A percentile compares a stretch with the other conserved stretches of the same genome.
These are phyloP conservation scores for Phytophthora ramorum DNA, from an alignment of 352 stramenopile genomes.

Conservation along the genomic window DNA sequence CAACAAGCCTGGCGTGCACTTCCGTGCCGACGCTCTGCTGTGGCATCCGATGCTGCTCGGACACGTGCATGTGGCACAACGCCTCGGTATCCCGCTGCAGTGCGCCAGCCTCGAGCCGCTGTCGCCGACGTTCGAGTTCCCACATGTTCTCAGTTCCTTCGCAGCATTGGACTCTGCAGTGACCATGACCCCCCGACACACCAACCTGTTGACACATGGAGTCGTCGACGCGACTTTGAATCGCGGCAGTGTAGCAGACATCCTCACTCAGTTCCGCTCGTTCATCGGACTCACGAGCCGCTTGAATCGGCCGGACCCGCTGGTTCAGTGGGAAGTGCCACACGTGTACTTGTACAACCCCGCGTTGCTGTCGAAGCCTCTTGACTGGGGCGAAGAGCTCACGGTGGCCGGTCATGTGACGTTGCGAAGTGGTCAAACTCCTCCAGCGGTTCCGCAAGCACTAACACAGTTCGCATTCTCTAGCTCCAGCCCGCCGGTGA, in stretches of 20 bases:
- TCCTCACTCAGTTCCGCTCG: slow-evolving; percentile 47
- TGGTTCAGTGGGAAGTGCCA: slow-evolving; percentile 46
- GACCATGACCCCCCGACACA: slow-evolving; percentile 27
- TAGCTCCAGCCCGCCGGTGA: slow-evolving; percentile 15
- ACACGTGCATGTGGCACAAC: slow-evolving; percentile 46
- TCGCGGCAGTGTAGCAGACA: slow-evolving; percentile 38
- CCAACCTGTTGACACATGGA: slow-evolving; percentile 39
- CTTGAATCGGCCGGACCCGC: slow-evolving; percentile 20
- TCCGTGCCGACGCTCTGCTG: slow-evolving; percentile 49
- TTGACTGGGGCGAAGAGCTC: slow-evolving; percentile 54
- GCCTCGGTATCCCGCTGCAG: slow-evolving; percentile 56
- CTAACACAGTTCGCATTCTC: slow-evolving; percentile 13
- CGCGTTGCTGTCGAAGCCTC: slow-evolving; percentile 36
- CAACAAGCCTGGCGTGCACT: slow-evolving; percentile 33
- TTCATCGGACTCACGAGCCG: slow-evolving; percentile 39
- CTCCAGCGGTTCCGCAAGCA: background rate
- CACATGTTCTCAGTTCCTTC: slow-evolving; percentile 42
- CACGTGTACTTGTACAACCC: slow-evolving; percentile 54
- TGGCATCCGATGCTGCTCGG: slow-evolving; percentile 48
- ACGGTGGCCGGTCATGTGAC: slow-evolving; percentile 42
- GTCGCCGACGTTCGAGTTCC: slow-evolving; percentile 47
- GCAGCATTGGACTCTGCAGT: slow-evolving; percentile 13
- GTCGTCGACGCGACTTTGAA: slow-evolving; percentile 32
- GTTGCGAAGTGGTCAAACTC: slow-evolving; percentile 10
- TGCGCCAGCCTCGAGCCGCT: slow-evolving; percentile 42